phyloP scores from a whole-genome alignment of 768 basidiomycete genomes.

The Fomitopsis serialis region DNA sequence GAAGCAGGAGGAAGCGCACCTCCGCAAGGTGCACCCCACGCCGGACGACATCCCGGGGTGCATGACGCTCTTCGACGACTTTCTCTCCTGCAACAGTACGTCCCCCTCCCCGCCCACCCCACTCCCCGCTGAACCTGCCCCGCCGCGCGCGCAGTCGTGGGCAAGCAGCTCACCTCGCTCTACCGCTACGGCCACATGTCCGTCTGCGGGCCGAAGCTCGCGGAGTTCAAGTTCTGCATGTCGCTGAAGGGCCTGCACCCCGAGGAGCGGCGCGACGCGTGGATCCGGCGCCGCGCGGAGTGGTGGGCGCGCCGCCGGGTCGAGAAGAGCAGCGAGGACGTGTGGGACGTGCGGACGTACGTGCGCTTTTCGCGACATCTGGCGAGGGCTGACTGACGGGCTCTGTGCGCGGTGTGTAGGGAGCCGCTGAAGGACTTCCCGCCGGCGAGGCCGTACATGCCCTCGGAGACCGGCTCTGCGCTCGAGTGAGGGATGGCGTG shows the following conservation, averaged over 20 bases:
- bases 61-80: conserved; percentile 67
- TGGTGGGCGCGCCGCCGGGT: conserved; percentile 88
- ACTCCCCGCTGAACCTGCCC: background rate
- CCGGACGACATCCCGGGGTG: conserved; percentile 80
- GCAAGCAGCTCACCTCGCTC: conserved; percentile 75
- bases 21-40: conserved; percentile 64
- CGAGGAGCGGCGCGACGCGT: conserved; percentile 73
- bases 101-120: background rate
- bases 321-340: conserved; percentile 84
- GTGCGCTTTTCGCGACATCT: conserved; percentile 26
- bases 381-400: background rate
- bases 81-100: conserved; percentile 65
- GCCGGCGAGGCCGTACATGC: background rate
- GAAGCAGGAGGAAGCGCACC: conserved; percentile 63
- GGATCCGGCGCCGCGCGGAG: conserved; percentile 84
- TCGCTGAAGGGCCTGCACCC: conserved; percentile 72
- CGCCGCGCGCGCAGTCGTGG: conserved; percentile 47
- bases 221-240: conserved; percentile 95
- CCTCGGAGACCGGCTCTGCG: background rate
- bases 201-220: conserved; percentile 70
- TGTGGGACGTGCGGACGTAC: conserved; percentile 87
- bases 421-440: conserved; percentile 2
- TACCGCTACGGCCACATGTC: conserved; percentile 79
- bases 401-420: background rate
- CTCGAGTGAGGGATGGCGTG: conserved; percentile 4